phyloP scores from a whole-genome alignment of 176 grass and related monocot species.

The Oryza brachyantha region DNA sequence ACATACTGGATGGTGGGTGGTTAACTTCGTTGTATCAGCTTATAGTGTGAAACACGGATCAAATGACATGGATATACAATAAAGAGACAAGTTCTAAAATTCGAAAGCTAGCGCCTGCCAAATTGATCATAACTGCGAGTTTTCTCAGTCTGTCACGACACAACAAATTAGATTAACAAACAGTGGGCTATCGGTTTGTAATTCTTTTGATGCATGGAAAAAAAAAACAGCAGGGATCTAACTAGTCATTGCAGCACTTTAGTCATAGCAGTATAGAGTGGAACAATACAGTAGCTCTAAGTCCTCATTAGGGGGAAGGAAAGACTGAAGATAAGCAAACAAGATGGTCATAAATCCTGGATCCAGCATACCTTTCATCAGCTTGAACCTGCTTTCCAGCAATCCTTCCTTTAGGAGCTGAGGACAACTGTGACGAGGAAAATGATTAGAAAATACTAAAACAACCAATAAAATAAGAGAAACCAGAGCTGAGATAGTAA shows the following conservation, averaged over 20 bases:
- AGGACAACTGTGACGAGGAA: constrained; percentile 61
- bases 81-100: not conserved
- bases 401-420: constrained; percentile 86
- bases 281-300: not conserved
- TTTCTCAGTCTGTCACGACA: not conserved
- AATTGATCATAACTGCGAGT: not conserved
- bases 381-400: constrained; percentile 68
- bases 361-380: constrained; percentile 67
- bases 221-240: constrained; percentile 3
- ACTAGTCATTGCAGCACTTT: not conserved
- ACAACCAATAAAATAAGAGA: not conserved
- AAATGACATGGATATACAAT: not conserved
- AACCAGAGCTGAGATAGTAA: not conserved
- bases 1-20: not conserved
- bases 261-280: constrained; percentile 7
- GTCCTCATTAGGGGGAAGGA: not conserved
- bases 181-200: not conserved
- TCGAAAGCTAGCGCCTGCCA: not conserved
- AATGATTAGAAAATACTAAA: constrained; percentile 12
- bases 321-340: not conserved
- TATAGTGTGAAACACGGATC: not conserved
- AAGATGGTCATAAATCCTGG: not conserved
- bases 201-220: constrained; percentile 8
- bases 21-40: not conserved
- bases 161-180: no score